Percentiles rank a stretch among this genome's conserved stretches.
Evolutionary conservation across 106 monocot genomes (phyloP).

Genomic region (Allium sativum): DNA sequence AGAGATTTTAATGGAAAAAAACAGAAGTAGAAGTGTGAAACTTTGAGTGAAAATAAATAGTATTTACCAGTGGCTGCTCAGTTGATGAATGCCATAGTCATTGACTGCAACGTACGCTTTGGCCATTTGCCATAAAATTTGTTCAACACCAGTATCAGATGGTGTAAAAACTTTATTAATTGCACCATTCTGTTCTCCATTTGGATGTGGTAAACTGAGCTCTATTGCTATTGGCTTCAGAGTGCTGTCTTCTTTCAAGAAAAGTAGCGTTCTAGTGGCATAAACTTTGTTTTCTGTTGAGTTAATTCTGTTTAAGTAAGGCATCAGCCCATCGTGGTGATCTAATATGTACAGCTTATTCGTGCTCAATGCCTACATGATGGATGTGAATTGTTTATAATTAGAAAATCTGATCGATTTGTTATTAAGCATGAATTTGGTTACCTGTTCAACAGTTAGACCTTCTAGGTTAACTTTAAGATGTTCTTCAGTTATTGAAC

Average conservation of each 20-base stretch:
- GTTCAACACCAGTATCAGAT: background rate
- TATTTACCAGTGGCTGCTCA: conserved; percentile 29
- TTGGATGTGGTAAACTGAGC: conserved; percentile 9
- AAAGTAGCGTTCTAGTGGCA: conserved; percentile 27
- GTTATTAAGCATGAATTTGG: background rate
- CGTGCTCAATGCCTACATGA: conserved; percentile 14
- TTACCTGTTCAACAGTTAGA: conserved; percentile 27
- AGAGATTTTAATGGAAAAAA: no score
- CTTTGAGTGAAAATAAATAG: no score
- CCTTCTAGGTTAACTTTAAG: conserved; percentile 35
- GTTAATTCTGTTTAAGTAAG: conserved; percentile 21
- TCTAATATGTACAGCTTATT: conserved; percentile 26
- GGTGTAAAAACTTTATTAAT: conserved; percentile 5
- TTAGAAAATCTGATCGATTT: no score
- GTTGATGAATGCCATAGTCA: conserved; percentile 26
- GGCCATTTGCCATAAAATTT: conserved; percentile 7
- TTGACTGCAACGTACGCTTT: conserved; percentile 10
- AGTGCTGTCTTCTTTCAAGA: conserved; percentile 27
- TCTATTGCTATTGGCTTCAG: conserved; percentile 12
- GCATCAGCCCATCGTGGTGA: conserved; percentile 21
- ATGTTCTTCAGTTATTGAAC: conserved; percentile 32
- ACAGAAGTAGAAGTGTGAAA: no score
- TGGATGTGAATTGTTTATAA: no score
- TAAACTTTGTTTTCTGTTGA: conserved; percentile 19
- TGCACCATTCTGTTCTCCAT: conserved; percentile 9